Evolutionary conservation across 129 eudicot genomes (phyloP), one percentile per base, ranked within the genome.

Genomic region (Arctium lappa): DNA sequence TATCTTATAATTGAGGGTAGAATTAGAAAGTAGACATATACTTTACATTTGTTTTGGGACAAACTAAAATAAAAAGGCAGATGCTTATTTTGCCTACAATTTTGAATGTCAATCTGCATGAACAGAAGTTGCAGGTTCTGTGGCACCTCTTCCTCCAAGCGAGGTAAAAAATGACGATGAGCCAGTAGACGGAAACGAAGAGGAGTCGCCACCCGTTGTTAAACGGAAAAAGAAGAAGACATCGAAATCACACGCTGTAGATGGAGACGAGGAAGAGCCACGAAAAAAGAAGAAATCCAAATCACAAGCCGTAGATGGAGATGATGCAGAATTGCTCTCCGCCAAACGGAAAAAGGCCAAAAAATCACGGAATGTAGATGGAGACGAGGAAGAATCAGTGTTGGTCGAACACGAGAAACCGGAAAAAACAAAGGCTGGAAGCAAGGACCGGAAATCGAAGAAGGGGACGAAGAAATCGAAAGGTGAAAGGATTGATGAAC

Each of bases 401-500:
- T 53, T 84, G 11, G 71, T 40, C 15, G 87, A 89, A 81, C 80
- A 76, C 32, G 89, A 85, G 78, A 87, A 85, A 68, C 62, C 80
- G 69, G 85, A 85, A 77, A 89, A 80, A 22, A n/a, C 18, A 1
- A 87, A 83, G 56, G 60, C 68, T n/a, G 73, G 38, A 62, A 86
- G 76, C 79, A 88, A 82, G 88, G 89, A 87, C 36, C 11, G 75
- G 75, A 92, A 80, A 83, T 91, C 46, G 81, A 87, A 88, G 85
- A 86, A 83, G 83, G 78, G 30, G 69, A 81, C 84, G 83, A 86
- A 76, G 81, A 88, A 40, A 48, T 10, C 77, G 0, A 84, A 82
- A 72, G 84, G 74, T 30, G 81, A 74, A 53, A 75, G 48, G 32
- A 6, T 46, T 63, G 83, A 86, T 69, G 86, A 32, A 48, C 80